Conservation (phyloP, 1,284 basidiomycete genomes). For the Cystobasidium pallidum region DNA sequence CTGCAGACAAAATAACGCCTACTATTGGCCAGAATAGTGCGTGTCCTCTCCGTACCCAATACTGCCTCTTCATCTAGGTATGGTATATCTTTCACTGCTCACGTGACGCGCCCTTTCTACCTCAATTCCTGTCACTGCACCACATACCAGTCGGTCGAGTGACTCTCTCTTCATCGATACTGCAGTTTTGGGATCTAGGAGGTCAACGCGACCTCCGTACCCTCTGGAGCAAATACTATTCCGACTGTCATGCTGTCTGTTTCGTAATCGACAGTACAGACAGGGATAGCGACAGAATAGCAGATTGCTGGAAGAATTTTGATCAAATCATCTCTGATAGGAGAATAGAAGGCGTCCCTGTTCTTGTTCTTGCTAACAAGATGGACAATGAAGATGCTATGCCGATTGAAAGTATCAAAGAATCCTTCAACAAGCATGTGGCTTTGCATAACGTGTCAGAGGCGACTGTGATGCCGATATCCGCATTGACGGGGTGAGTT, state of each 20-base stretch:
- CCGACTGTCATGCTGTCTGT: slow-evolving; percentile 89
- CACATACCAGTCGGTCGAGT: slow-evolving; percentile 76
- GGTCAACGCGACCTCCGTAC: slow-evolving; percentile 86
- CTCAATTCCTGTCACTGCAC: neutral
- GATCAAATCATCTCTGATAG: slow-evolving; percentile 81
- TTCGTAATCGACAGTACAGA: slow-evolving; percentile 90
- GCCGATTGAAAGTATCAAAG: slow-evolving; percentile 72
- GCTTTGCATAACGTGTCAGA: slow-evolving; percentile 52
- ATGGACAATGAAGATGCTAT: slow-evolving; percentile 78
- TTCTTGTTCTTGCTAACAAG: slow-evolving; percentile 88
- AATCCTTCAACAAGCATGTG: slow-evolving; percentile 53
- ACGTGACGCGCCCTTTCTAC: neutral
- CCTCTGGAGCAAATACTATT: slow-evolving; percentile 91
- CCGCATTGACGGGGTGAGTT: slow-evolving; percentile 81
- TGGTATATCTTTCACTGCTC: neutral
- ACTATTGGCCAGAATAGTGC: slow-evolving; percentile 93
- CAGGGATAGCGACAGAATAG: slow-evolving; percentile 67
- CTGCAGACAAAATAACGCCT: slow-evolving; percentile 86
- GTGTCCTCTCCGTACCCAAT: slow-evolving; percentile 50
- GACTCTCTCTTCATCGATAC: slow-evolving; percentile 81
- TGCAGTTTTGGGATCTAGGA: slow-evolving; percentile 93
- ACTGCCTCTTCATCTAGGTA: neutral
- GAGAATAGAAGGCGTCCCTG: slow-evolving; percentile 80
- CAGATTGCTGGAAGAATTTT: slow-evolving; percentile 92
- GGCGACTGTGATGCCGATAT: slow-evolving; percentile 75